Percentiles rank a stretch among this genome's conserved stretches.
Conservation (phyloP, 1,284 basidiomycete species). For the Lentinula novae-zelandiae region DNA sequence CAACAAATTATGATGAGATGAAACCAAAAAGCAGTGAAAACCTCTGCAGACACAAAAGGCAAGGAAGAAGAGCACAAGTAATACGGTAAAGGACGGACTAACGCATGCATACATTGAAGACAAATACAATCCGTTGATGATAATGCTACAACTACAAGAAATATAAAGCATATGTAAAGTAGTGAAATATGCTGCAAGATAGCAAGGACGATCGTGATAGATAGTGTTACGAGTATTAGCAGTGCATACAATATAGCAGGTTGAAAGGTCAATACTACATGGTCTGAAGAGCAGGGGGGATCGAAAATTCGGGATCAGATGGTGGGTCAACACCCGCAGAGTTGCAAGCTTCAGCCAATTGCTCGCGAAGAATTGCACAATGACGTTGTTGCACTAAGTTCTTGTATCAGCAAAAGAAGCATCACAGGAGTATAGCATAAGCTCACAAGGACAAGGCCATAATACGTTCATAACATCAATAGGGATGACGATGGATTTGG, state of each 20-base stretch:
- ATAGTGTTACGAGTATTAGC: neutral
- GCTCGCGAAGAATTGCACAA: slow-evolving; percentile 41
- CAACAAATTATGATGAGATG: neutral
- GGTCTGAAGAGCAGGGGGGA: slow-evolving; percentile 7
- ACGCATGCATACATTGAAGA: neutral
- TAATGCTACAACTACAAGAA: slow-evolving; percentile 8
- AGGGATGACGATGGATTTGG: slow-evolving; percentile 57
- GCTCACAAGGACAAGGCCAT: slow-evolving; percentile 68
- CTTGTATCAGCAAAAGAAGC: neutral
- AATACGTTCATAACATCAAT: slow-evolving; percentile 64
- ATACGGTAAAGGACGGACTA: neutral
- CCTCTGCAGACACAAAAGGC: too few relatives aligned
- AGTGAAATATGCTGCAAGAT: slow-evolving; percentile 1
- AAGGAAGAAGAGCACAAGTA: neutral
- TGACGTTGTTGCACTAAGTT: slow-evolving; percentile 39
- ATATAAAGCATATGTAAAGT: slow-evolving; percentile 4
- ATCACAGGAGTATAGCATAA: neutral
- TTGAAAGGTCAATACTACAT: neutral
- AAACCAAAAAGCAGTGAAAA: too few relatives aligned
- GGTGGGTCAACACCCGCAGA: slow-evolving; percentile 37
- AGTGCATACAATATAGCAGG: neutral
- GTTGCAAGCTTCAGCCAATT: slow-evolving; percentile 43
- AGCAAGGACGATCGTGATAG: neutral
- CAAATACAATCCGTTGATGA: neutral
- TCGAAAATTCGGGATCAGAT: slow-evolving; percentile 27